A percentile compares a stretch with the other conserved stretches of the same genome.
Evolutionary conservation across 78 protist species (phyloP).

Genomic region (Planoprotostelium fungivorum): DNA sequence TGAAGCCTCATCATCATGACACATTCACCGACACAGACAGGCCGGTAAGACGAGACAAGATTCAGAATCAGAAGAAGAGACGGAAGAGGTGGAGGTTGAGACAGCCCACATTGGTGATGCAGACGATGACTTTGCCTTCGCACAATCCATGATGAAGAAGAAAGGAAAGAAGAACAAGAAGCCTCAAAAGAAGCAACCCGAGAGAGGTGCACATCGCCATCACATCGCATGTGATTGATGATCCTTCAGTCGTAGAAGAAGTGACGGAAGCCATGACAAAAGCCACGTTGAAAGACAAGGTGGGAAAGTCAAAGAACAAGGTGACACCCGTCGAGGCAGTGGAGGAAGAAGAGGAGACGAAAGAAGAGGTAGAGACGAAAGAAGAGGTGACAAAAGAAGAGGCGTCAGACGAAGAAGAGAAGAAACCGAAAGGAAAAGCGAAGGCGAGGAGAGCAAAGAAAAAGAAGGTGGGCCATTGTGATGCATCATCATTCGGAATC

Average conservation of each 20-base stretch:
- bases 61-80: too few relatives aligned
- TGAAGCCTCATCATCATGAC: too few relatives aligned
- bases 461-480: too few relatives aligned
- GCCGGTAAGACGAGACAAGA: too few relatives aligned
- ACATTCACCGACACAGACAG: too few relatives aligned
- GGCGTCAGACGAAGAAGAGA: slow-evolving; percentile 14
- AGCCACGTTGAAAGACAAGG: background rate
- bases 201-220: background rate
- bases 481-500: slow-evolving; percentile 8
- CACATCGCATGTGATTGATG: slow-evolving; percentile 6
- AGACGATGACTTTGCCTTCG: slow-evolving; percentile 10
- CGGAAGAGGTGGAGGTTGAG: too few relatives aligned
- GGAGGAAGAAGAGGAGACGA: slow-evolving; percentile 5
- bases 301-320: slow-evolving; percentile 9
- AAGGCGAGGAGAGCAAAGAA: slow-evolving; percentile 7
- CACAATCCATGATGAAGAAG: slow-evolving; percentile 15
- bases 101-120: too few relatives aligned
- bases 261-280: slow-evolving; percentile 5
- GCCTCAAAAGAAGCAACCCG: background rate
- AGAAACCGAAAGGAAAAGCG: slow-evolving; percentile 11
- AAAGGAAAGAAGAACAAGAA: slow-evolving; percentile 5
- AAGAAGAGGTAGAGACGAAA: slow-evolving; percentile 10
- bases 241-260: background rate
- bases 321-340: slow-evolving; percentile 10
- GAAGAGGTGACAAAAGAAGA: slow-evolving; percentile 8